These are phyloP conservation scores for Naegleria fowleri DNA, from an alignment of 208 protist genomes.

Conservation along the genomic window DNA sequence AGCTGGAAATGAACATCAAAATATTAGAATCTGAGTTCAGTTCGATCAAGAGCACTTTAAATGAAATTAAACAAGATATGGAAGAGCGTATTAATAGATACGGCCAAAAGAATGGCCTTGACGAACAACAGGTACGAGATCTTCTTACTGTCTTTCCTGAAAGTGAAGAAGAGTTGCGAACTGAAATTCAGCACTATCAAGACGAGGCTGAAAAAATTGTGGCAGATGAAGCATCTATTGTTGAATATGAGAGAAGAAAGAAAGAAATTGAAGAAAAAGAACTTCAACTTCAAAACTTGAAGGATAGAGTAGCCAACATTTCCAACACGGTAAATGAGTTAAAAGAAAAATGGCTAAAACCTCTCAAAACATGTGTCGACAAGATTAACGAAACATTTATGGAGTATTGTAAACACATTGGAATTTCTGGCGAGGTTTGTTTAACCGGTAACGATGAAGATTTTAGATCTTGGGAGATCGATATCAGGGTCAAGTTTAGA, in stretches of 20 bases:
- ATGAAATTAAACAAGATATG: neutral
- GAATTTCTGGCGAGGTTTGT: conserved; percentile 26
- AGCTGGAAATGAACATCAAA: neutral
- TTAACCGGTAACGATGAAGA: conserved; percentile 23
- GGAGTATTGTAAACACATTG: conserved; percentile 8
- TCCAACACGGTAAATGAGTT: neutral
- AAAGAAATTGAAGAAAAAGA: conserved; percentile 8
- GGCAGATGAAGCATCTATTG: neutral
- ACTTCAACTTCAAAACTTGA: neutral
- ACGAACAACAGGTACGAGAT: neutral
- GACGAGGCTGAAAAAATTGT: neutral
- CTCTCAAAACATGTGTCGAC: neutral
- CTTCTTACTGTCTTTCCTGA: neutral
- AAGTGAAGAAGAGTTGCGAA: neutral
- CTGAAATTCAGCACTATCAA: neutral
- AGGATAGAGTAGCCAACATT: neutral
- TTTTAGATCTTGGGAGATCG: conserved; percentile 32
- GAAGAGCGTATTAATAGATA: no score
- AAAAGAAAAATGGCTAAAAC: conserved; percentile 11
- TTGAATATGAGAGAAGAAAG: neutral
- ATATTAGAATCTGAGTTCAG: neutral
- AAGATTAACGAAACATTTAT: conserved; percentile 8
- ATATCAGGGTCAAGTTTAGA: conserved; percentile 41
- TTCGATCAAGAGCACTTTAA: neutral
- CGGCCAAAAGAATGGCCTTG: neutral